phyloP scores from a whole-genome alignment of 2,329 filamentous ascomycete species.

The Diaporthe destruens region DNA sequence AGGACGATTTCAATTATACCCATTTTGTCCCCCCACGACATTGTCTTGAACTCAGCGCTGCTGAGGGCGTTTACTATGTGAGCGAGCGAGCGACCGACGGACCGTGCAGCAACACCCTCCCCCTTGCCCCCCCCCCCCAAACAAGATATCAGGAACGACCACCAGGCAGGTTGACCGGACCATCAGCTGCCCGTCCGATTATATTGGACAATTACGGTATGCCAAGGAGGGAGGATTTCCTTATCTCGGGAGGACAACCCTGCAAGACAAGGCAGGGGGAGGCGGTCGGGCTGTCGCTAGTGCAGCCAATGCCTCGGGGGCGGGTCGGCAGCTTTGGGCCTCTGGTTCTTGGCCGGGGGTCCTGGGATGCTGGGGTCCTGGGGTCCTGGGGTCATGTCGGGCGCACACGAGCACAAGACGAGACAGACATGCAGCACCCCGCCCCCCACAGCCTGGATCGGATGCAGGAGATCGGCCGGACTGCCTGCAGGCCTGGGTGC shows the following conservation, averaged over 20 bases:
- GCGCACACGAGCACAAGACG: no score
- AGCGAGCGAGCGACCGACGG: no score
- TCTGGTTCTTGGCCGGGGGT: no score
- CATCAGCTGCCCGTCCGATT: neutral
- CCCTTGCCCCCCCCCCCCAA: no score
- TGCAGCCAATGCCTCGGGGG: neutral
- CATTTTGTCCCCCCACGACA: neutral
- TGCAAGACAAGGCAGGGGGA: neutral
- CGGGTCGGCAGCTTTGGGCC: no score
- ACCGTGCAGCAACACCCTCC: no score
- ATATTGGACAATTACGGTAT: conserved; percentile 27
- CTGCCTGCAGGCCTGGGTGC: neutral
- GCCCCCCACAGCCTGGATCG: conserved; percentile 14
- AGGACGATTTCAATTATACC: conserved; percentile 23
- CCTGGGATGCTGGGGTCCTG: no score
- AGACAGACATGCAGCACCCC: neutral
- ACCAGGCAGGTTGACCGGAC: neutral
- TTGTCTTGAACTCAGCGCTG: no score
- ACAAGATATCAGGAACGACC: neutral
- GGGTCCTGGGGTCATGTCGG: no score
- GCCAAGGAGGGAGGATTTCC: conserved; percentile 16
- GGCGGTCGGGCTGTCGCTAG: neutral
- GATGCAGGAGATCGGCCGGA: neutral
- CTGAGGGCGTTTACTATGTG: neutral
- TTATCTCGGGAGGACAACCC: conserved; percentile 37